Conservation (phyloP, 2,329 filamentous ascomycete species). For the Blastomyces emzantsi region DNA sequence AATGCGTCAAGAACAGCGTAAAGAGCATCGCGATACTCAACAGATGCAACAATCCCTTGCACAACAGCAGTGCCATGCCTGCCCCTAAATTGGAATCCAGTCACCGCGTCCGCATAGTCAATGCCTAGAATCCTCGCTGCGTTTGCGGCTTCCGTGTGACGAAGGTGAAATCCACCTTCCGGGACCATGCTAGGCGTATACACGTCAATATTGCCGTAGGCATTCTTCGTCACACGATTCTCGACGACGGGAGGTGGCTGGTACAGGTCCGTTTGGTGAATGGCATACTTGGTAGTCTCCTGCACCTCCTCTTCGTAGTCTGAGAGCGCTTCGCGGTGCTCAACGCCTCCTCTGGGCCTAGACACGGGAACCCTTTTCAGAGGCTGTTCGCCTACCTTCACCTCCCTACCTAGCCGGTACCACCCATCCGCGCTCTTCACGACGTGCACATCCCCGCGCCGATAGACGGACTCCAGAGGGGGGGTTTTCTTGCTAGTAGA, state of each 20-base stretch:
- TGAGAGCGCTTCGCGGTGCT: background rate
- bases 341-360: conserved; percentile 16
- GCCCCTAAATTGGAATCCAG: conserved; percentile 80
- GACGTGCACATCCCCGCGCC: conserved; percentile 67
- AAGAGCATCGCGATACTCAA: conserved; percentile 63
- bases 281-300: conserved; percentile 52
- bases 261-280: conserved; percentile 60
- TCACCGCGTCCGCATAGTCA: conserved; percentile 83
- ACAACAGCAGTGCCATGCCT: conserved; percentile 77
- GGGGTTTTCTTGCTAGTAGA: conserved; percentile 43
- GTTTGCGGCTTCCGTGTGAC: conserved; percentile 50
- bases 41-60: conserved; percentile 66
- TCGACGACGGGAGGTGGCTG: conserved; percentile 63
- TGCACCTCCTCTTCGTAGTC: conserved; percentile 35
- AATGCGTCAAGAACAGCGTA: conserved; percentile 59
- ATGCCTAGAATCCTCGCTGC: conserved; percentile 69
- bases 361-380: conserved; percentile 55
- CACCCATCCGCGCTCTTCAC: conserved; percentile 77
- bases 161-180: conserved; percentile 49
- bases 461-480: conserved; percentile 67
- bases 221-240: conserved; percentile 58
- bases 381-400: conserved; percentile 70
- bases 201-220: conserved; percentile 54
- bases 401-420: conserved; percentile 77
- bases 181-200: conserved; percentile 58